Percentiles rank a stretch among this genome's conserved stretches.
These are phyloP conservation scores for Akanthomyces uredinophilus DNA, from an alignment of 2,329 filamentous ascomycete genomes.

Conservation along the genomic window DNA sequence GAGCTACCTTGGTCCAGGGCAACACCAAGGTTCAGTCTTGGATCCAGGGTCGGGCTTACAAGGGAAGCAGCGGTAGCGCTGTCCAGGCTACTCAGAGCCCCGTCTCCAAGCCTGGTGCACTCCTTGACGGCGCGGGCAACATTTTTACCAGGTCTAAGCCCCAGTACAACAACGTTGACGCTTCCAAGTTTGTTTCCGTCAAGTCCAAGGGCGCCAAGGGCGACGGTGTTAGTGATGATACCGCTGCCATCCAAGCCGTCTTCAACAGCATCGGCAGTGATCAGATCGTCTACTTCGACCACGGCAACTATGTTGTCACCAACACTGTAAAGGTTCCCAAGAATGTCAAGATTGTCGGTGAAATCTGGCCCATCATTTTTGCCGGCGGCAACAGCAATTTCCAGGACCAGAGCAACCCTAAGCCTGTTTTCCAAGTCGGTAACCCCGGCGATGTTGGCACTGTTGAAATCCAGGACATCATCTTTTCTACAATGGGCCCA, in stretches of 20 bases:
- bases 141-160: constrained; percentile 85
- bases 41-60: constrained; percentile 75
- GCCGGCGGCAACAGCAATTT: constrained; percentile 69
- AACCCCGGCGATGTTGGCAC: constrained; percentile 68
- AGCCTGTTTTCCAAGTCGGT: constrained; percentile 82
- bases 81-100: constrained; percentile 54
- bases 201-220: constrained; percentile 79
- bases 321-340: constrained; percentile 68
- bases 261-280: constrained; percentile 62
- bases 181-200: constrained; percentile 73
- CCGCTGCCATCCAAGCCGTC: constrained; percentile 72
- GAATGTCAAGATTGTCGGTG: constrained; percentile 81
- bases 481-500: constrained; percentile 78
- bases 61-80: constrained; percentile 40
- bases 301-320: constrained; percentile 66
- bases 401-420: constrained; percentile 67
- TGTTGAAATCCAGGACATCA: constrained; percentile 83
- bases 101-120: constrained; percentile 58
- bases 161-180: constrained; percentile 68
- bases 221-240: constrained; percentile 84
- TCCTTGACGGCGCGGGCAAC: constrained; percentile 60
- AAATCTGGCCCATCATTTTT: constrained; percentile 88
- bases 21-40: constrained; percentile 66
- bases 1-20: constrained; percentile 59
- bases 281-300: constrained; percentile 69